Evolutionary conservation across 768 basidiomycete species (phyloP), one percentile per base, ranked within the genome.

Genomic region (Trametes maxima): DNA sequence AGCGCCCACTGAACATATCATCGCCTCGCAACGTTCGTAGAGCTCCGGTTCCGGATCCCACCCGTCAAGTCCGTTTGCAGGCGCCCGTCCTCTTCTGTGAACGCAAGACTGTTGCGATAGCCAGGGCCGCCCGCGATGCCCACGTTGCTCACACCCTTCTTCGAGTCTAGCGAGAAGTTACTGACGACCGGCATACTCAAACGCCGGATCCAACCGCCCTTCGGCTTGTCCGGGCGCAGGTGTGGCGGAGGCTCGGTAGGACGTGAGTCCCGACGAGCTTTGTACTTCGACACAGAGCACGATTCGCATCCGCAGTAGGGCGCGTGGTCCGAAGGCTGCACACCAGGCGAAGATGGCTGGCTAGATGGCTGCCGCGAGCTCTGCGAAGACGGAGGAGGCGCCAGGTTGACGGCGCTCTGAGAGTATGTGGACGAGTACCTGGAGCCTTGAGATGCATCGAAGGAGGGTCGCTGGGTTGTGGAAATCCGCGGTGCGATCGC

Each of bases 131-230:
- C 67, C 16, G 65, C 67, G 36, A 66, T 63, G 4, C 65, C 68
- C 12, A 49, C 58, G 49, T 49, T 62, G 66, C 63, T 65, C 40
- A 63, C 57, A 39, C 71, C 69, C 66, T 78, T 80, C 75, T 81
- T 83, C 52, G 80, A 78, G 51, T 89, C 87, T 33, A 62, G 56
- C 24, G 79, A 81, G 68, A 90, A 86, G 47, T 79, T 78, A 44
- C 67, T 63, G 82, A 82, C 76, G 5, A 79, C 80, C 0, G 89
- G 89, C 87, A 92, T 89, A 66, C 90, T 92, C 59, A 92, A 70
- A 56, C 89, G 77, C 21, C 89, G 77, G 63, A 92, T 89, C 90
- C 90, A 92, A 0, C 62, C 61, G 0, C 88, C 83, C 59, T 82
- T 88, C 10, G 85, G 78, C 66, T 86, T 86, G 54, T 85, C 82